Base-by-base conservation (phyloP, 2,329 filamentous ascomycete species). In the Neonectria faginata region DNA sequence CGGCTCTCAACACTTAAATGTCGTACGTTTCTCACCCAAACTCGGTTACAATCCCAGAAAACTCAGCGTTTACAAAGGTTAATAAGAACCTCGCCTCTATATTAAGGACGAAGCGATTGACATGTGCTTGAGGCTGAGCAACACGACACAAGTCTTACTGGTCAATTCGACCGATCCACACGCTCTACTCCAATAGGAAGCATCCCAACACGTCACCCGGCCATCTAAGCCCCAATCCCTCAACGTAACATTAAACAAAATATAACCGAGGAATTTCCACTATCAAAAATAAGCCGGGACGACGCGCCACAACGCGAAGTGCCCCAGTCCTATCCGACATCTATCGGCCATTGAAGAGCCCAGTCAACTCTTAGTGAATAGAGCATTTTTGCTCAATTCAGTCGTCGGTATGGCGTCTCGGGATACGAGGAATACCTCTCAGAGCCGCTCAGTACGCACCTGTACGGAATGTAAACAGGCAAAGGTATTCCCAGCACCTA, bases 401-500 rank as follows among this genome's bases (percentile, higher is more conserved):
- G 14, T 39, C 36, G 20, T 42, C 7, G 5, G 10, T 20, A 51
- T 51, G 48, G 48, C 48, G 16, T 51, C 48, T 2, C n/a, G 18
- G n/a, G 48, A 36, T 6, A 20, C 5, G n/a, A 51, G 27, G 10
- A 33, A n/a, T 14, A 20, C 48, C 27, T 47, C 20, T 16, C 27
- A 51, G n/a, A 52, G 56, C 4, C 61, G 66, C 50, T 66, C 65
- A 8, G 65, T 68, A 0, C 65, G 65, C 41, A 66, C 66, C 1
- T 68, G 66, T 25, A 68, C 66, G 5, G 66, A 68, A 44, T 68
- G 66, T 31, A 67, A 68, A 6, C 66, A 68, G 14, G 61, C 66
- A 33, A 68, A 68, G 57, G 66, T 68, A 58, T 2, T 6, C 3
- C 16, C 2, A 9, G 16, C 10, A 1, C 4, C 18, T 11, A 22